Percentiles rank a stretch among this genome's conserved stretches.
Evolutionary conservation across 257 asterid genomes (phyloP).

Genomic region (Nicotiana sylvestris): DNA sequence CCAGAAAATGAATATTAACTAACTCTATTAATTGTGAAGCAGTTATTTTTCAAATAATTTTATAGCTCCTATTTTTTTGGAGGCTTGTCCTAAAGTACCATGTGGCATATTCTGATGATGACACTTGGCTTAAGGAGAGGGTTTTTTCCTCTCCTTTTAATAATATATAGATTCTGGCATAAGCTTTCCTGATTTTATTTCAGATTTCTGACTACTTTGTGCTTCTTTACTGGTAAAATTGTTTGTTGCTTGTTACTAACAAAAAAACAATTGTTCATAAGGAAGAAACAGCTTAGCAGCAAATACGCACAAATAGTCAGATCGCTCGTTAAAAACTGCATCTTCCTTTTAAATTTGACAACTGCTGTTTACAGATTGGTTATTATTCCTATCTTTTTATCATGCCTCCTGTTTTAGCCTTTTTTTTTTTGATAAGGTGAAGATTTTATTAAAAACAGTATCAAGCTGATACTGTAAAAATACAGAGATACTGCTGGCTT

Average conservation of each 20-base stretch:
- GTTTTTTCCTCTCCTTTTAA: no score
- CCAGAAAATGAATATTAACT: no score
- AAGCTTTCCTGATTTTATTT: background rate
- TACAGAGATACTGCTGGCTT: no score
- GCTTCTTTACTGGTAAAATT: background rate
- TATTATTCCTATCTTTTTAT: background rate
- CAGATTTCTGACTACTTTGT: background rate
- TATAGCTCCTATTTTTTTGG: no score
- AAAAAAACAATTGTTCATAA: background rate
- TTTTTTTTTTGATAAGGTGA: no score
- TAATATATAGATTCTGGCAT: background rate
- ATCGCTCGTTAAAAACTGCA: background rate
- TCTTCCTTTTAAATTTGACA: background rate
- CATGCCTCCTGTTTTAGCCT: background rate
- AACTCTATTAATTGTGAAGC: no score
- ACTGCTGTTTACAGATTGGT: background rate
- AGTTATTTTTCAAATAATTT: no score
- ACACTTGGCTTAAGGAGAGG: no score
- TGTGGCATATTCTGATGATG: no score
- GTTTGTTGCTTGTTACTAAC: background rate
- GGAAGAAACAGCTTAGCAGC: background rate
- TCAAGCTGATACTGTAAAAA: no score
- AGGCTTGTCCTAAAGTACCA: no score
- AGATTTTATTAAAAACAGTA: no score
- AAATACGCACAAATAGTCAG: background rate